phyloP scores from a whole-genome alignment of 148 eudicot species.

The Spergularia marina region DNA sequence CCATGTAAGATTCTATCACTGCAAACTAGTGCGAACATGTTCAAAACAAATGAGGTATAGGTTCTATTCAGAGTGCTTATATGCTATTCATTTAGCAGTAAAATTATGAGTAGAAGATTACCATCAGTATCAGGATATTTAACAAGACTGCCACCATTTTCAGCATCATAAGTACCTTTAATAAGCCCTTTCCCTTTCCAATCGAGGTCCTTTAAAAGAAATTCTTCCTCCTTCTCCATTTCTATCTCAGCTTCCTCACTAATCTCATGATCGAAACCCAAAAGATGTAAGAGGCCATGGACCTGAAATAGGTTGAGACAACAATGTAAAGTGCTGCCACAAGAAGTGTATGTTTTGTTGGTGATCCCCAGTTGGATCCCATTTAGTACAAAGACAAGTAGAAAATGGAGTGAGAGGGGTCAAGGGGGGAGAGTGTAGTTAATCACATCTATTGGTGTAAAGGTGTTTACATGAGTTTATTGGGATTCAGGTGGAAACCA shows the following conservation, averaged over 20 bases:
- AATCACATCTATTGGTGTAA: too few species aligned
- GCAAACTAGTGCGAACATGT: conserved; percentile 33
- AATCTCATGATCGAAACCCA: conserved; percentile 93
- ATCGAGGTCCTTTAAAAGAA: conserved; percentile 64
- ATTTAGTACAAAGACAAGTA: too few species aligned
- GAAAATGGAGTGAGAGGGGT: too few species aligned
- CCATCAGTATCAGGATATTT: conserved; percentile 61
- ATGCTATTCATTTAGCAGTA: background rate
- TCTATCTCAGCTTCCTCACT: conserved; percentile 89
- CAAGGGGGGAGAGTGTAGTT: too few species aligned
- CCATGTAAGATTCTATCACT: conserved; percentile 46
- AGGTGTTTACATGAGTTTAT: too few species aligned
- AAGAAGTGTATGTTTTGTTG: too few species aligned
- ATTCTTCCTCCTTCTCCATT: conserved; percentile 80
- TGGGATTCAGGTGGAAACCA: conserved; percentile 26
- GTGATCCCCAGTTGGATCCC: too few species aligned
- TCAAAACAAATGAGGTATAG: conserved; percentile 13
- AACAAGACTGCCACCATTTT: conserved; percentile 34
- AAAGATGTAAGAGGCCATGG: conserved; percentile 87
- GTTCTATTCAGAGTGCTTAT: conserved; percentile 6
- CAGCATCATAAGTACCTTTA: conserved; percentile 61
- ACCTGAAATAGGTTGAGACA: conserved; percentile 41
- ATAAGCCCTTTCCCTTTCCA: conserved; percentile 95
- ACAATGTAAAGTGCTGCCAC: background rate
- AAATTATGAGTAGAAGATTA: conserved; percentile 26